Base-by-base conservation (phyloP, 2,329 filamentous ascomycete genomes). In the Fusarium fracticaudum region DNA sequence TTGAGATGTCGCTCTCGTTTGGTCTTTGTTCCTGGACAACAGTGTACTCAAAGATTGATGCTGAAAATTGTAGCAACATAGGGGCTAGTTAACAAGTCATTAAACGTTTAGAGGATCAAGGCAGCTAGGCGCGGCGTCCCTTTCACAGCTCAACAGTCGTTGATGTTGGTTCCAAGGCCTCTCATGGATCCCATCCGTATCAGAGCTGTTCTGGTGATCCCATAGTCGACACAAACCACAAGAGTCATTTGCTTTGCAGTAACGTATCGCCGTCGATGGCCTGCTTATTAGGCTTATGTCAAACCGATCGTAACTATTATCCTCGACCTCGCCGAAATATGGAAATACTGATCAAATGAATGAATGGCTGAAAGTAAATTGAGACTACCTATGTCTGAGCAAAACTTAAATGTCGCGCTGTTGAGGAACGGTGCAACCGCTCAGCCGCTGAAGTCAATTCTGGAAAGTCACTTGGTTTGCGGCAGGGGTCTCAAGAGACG, bases 21-120 rank as follows among this genome's bases (percentile, higher is more conserved):
- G 71, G 71, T 45, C 48, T 60, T 33, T 69, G 68, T 69, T 62
- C 72, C 68, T 74, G 57, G 20, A 41, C 63, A 24, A 51, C 22
- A 20, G 48, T 13, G 17, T 26, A 20, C 17, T 11, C 61, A 60
- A 22, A 35, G 43, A 33, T 45, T 33, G 54, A 53, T 24, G 26
- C 37, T 37, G 4, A 50, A 57, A 29, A 51, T 51, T 64, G 48
- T 43, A 22, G 37, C 53, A 54, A 26, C 35, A 64, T 22, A 33
- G 40, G 33, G 31, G 41, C 20, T 18, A 37, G 17, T 35, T 24
- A 47, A 47, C 41, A 59, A n/a, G 24, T 48, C 33, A 14, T 22
- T 9, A 29, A 33, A 17, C 17, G 33, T 54, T 26, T 26, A 17
- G 35, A 54, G 18, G 10, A 40, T 22, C 24, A 40, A 40, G 24